Evolutionary conservation across 2,329 filamentous ascomycete genomes (phyloP), one percentile per base, ranked within the genome.

Genomic region (Huntiella omanensis): DNA sequence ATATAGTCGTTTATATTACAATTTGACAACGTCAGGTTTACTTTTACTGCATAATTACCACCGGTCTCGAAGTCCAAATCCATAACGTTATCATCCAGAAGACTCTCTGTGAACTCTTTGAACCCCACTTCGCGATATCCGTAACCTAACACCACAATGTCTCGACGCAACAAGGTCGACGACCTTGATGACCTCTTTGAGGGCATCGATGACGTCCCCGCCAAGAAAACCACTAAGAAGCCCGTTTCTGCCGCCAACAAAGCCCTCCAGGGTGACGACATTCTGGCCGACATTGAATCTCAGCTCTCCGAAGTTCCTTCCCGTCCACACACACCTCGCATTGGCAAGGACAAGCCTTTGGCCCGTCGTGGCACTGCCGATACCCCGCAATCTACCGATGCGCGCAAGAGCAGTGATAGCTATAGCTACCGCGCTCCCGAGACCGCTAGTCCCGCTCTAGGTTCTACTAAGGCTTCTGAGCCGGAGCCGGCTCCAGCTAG

Each of bases 251-350:
- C 69, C 47, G 60, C 65, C 46, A 61, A 66, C 53, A 71, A 71
- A 58, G 56, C 64, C 44, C 62, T 62, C 57, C 56, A 60, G 54
- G 71, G 79, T 55, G 72, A 83, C 54, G 86, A 94, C 59, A 76
- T 88, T 49, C 72, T 96, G 35, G 86, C 86, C 51, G 87, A 95
- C 55, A 74, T 96, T 51, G 84, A 92, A 60, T 63, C 60, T 54
- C 63, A 74, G 58, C 74, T 93, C 38, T 83, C 76, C 55, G 70
- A 75, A 46, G 77, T 83, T 59, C 69, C 79, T 57, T 77, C 77
- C 52, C 77, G 87, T 41, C 83, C 88, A 12, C 80, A 83, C 56
- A 96, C 88, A 1, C 91, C 88, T 35, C 81, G 83, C 54, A 60
- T 76, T 58, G 72, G 74, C 54, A 75, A 70, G 50, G 67, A 67